phyloP scores from a whole-genome alignment of 192 early-diverging fungal species.

The Backusella parvicylindrica region DNA sequence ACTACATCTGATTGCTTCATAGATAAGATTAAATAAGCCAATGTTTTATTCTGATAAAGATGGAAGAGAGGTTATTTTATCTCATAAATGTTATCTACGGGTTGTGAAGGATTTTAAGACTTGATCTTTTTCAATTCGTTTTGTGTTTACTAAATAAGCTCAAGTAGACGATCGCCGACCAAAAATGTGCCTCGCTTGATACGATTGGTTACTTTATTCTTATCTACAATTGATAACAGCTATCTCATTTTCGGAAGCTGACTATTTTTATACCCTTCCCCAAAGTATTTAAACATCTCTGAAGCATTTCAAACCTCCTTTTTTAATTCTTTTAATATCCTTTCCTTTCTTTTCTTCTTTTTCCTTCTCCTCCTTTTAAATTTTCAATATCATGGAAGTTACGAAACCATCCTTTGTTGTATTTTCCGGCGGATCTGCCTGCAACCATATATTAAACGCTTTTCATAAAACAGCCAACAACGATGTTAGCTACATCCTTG shows the following conservation, averaged over 20 bases:
- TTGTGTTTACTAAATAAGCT: neutral
- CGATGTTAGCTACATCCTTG: slow-evolving; percentile 62
- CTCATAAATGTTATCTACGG: neutral
- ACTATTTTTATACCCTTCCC: slow-evolving; percentile 1
- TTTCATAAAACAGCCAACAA: slow-evolving; percentile 56
- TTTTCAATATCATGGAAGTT: neutral
- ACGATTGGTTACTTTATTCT: slow-evolving; percentile 2
- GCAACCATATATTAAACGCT: slow-evolving; percentile 50
- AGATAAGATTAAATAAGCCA: neutral
- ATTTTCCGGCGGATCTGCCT: slow-evolving; percentile 73
- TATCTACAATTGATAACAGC: neutral
- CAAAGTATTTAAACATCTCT: slow-evolving; percentile 1
- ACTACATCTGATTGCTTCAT: neutral
- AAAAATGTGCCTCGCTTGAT: slow-evolving; percentile 3
- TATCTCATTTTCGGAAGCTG: neutral
- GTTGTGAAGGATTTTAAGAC: neutral
- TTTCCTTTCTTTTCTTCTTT: neutral
- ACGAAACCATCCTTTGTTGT: slow-evolving; percentile 47
- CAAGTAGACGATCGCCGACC: neutral
- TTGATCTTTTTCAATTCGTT: neutral
- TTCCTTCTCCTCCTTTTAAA: neutral
- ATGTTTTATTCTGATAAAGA: neutral
- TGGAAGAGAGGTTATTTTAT: neutral
- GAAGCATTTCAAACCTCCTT: neutral
- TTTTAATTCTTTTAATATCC: neutral